Base-by-base conservation (phyloP, 768 basidiomycete genomes). In the Tricholoma matsutake region DNA sequence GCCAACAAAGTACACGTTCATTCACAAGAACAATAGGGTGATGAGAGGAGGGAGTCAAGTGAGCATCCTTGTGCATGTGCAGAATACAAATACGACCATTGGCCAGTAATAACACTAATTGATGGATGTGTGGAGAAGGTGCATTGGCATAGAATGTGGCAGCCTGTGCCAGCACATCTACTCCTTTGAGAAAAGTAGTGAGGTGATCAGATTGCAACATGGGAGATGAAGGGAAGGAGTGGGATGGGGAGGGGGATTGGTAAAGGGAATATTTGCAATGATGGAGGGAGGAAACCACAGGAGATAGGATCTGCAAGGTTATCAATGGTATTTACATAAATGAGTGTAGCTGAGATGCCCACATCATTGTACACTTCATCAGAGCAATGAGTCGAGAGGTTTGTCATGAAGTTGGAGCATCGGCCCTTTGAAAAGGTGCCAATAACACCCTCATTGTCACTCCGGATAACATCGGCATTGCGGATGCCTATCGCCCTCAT, bases 251-350 rank as follows among this genome's bases (percentile, higher is more conserved):
- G 18, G 49, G 49, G 49, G 49, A 52, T 52, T 1, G 29, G 49
- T 11, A 31, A n/a, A 52, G 29, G 49, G 22, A 52, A 52, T 41
- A 41, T 54, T 7, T 52, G 52, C 3, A 4, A 52, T 9, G 2
- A n/a, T n/a, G n/a, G n/a, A n/a, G n/a, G n/a, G n/a, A n/a, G n/a
- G n/a, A n/a, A n/a, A n/a, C n/a, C n/a, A 29, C 64, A 65, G 13
- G 69, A 73, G 41, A 71, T 59, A 13, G 69, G 71, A 58, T 78
- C 76, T 9, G 74, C 76, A 1, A 64, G 70, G 43, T 78, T 76
- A 0, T 63, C 54, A 1, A 43, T 61, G 9, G 75, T n/a, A n/a
- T n/a, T n/a, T n/a, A n/a, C n/a, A n/a, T n/a, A n/a, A n/a, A n/a
- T n/a, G n/a, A n/a, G n/a, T n/a, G n/a, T n/a, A n/a, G n/a, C n/a